phyloP scores from a whole-genome alignment of 495 filamentous ascomycete species.

The Aspergillus panamensis region DNA sequence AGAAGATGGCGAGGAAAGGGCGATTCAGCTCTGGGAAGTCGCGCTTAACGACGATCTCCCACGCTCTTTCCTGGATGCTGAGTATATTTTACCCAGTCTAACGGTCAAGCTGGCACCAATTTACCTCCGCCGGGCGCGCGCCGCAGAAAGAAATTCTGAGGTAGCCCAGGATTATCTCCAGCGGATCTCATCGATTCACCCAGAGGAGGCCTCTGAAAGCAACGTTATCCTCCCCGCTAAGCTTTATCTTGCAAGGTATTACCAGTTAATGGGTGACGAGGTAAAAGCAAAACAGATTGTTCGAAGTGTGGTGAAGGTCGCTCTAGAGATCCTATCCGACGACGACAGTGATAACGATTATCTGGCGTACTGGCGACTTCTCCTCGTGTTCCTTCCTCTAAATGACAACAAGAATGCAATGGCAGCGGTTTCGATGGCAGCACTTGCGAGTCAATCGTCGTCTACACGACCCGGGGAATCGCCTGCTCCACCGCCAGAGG shows the following conservation, averaged over 20 bases:
- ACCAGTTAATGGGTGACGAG: slow-evolving; percentile 28
- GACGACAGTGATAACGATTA: slow-evolving; percentile 43
- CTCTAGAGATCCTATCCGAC: slow-evolving; percentile 41
- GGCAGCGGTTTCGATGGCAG: slow-evolving; percentile 23
- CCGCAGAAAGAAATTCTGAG: slow-evolving; percentile 14
- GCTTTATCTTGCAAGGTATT: slow-evolving; percentile 25
- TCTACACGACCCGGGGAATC: not conserved
- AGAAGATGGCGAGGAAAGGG: slow-evolving; percentile 16
- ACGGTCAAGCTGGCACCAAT: slow-evolving; percentile 21
- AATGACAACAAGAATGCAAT: slow-evolving; percentile 25
- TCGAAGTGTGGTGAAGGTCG: slow-evolving; percentile 29
- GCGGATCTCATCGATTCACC: slow-evolving; percentile 17
- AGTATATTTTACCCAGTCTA: slow-evolving; percentile 18
- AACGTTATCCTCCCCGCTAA: slow-evolving; percentile 21
- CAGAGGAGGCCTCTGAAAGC: slow-evolving; percentile 16
- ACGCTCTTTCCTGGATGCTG: slow-evolving; percentile 13
- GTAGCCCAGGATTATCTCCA: slow-evolving; percentile 10
- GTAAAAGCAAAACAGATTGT: slow-evolving; percentile 27
- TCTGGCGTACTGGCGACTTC: slow-evolving; percentile 31
- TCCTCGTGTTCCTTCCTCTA: slow-evolving; percentile 25
- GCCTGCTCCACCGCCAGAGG: slow-evolving; percentile 2
- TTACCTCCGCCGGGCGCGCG: slow-evolving; percentile 17
- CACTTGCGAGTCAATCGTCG: slow-evolving; percentile 16
- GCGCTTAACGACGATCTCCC: slow-evolving; percentile 23
- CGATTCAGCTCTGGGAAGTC: slow-evolving; percentile 19